Base-by-base conservation (phyloP, 164 flowering plant genomes). In the Chimonanthus salicifolius region DNA sequence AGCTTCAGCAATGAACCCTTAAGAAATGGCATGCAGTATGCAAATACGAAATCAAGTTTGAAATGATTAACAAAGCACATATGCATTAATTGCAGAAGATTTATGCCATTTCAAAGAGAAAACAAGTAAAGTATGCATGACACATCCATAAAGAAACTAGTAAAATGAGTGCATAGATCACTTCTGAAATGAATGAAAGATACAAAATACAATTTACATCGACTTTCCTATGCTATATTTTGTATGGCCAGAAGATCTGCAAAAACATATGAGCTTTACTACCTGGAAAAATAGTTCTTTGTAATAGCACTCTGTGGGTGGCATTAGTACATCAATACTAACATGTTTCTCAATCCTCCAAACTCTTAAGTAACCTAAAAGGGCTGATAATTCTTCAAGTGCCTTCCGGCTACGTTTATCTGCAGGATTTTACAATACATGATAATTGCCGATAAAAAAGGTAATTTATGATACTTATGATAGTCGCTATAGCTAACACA, bases 281-380 rank as follows among this genome's bases (percentile, higher is more conserved):
- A 91, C 98, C 96, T 95, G 98, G 67, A 91, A 95, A 81, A 85
- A 91, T 69, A 90, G 49, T 78, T 87, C 86, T 62, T 89, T 82
- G 75, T 92, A 90, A 75, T 89, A 95, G 71, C 62, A 71, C 79
- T 95, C 99, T 48, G 88, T 81, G 66, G 99, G 97, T 77, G 93
- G 89, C 97, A 95, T 89, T n/a, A 94, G 86, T 70, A 89, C 83
- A 84, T 95, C 93, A 21, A 95, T 74, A 69, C 78, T 83, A 62
- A 88, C 86, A 83, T 87, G 75, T 76, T 79, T 81, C 63, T 95
- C 92, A 43, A 95, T 84, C 75, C 80, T 87, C 98, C 98, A 95
- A 49, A 86, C 79, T 83, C 94, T 87, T 76, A 94, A 78, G 82
- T 88, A 88, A 79, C 84, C 86, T 54, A 83, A 83, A 58, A 95